phyloP scores from a whole-genome alignment of 2,329 filamentous ascomycete genomes.

The Exophiala phaeomuriformis region DNA sequence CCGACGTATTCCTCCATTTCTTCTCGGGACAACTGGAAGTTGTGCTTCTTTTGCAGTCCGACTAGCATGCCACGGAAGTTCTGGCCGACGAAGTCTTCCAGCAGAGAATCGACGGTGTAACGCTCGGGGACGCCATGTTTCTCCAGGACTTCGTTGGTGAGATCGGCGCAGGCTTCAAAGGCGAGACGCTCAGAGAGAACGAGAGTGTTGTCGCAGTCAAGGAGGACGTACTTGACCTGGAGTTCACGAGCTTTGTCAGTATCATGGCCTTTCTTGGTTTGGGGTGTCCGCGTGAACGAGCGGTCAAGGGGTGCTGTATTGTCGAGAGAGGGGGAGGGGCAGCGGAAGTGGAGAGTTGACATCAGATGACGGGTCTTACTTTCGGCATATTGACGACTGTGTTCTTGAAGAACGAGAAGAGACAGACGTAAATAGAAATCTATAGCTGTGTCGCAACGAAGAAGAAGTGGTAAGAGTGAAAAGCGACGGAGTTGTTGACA shows the following conservation, averaged over 20 bases:
- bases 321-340: not conserved
- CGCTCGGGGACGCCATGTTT: conserved; percentile 56
- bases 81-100: conserved; percentile 83
- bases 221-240: conserved; percentile 63
- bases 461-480: not conserved
- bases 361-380: conserved; percentile 3
- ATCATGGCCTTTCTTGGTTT: not conserved
- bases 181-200: conserved; percentile 86
- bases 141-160: conserved; percentile 79
- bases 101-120: conserved; percentile 73
- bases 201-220: conserved; percentile 81
- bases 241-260: conserved; percentile 4
- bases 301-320: conserved; percentile 7
- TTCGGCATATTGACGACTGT: conserved; percentile 18
- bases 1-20: conserved; percentile 71
- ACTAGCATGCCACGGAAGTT: conserved; percentile 80
- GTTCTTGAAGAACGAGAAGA: not conserved
- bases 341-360: not conserved
- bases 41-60: conserved; percentile 68
- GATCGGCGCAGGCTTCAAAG: conserved; percentile 84
- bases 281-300: conserved; percentile 1
- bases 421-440: not conserved
- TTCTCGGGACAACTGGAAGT: conserved; percentile 60
- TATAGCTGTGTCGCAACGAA: conserved; percentile 4
- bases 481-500: not conserved